Base-by-base conservation (phyloP, 192 early-diverging fungal species). In the Coemansia erecta region DNA sequence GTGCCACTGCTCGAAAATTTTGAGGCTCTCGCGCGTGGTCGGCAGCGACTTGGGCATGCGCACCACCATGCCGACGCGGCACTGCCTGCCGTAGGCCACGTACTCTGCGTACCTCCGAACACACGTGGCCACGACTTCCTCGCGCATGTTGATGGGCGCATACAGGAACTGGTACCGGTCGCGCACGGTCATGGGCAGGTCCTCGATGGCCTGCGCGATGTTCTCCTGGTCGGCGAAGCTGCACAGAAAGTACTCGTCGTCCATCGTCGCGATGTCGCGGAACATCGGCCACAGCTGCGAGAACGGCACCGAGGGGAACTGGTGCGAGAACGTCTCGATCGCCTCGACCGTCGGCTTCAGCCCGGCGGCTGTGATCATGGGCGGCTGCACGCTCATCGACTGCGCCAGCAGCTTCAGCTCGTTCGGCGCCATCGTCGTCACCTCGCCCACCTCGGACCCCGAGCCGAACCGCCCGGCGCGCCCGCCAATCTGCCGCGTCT, bases 401-500 rank as follows among this genome's bases (percentile, higher is more conserved):
- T 37, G 26, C 45, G 43, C 33, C 14, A 75, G 53, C 57, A 51
- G 11, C 52, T 60, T 12, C 14, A 59, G 31, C 44, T 72, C 63
- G 33, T 46, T 35, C 26, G 58, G 22, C 41, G 53, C 49, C 56
- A 74, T 54, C 26, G 93, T 84, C 9, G 91, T 90, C 11, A 93
- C 94, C 40, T 68, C 58, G 15, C 95, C 94, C 0, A 64, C 54
- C 7, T 73, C 73, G 63, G 80, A 86, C 8, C 86, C 75, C 2
- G 90, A 89, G 9, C 84, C 84, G 63, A 88, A 97, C 35, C 94
- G 82, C 19, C 94, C 94, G 10, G 94, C 94, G 37, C 94, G 82
- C 15, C 94, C 96, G 44, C 87, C 94, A 67, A 98, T 98, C 72
- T 98, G 94, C 66, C 94, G 93, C 11, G 89, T 77, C 73, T 92